phyloP scores from a whole-genome alignment of 768 basidiomycete genomes.

The Suillus cothurnatus region DNA sequence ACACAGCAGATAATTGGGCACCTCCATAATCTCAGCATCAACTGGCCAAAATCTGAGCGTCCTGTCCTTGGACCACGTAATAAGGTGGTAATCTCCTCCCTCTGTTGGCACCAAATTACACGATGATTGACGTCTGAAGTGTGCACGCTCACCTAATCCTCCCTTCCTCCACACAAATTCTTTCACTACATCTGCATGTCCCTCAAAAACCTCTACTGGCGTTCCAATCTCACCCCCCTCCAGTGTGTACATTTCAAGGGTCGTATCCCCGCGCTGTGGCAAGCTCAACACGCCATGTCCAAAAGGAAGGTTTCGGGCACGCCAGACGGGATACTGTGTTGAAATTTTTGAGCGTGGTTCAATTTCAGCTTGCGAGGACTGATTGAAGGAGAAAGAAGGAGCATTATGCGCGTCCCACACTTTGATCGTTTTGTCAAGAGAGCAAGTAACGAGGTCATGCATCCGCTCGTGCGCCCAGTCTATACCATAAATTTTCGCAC shows the following conservation, averaged over 20 bases:
- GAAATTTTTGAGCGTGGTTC: conserved; percentile 56
- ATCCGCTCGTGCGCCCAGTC: conserved; percentile 84
- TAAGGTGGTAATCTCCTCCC: conserved; percentile 58
- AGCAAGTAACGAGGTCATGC: conserved; percentile 92
- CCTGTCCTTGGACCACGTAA: conserved; percentile 89
- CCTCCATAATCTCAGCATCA: conserved; percentile 68
- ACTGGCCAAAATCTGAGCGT: conserved; percentile 93
- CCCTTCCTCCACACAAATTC: conserved; percentile 96
- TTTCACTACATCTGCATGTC: conserved; percentile 92
- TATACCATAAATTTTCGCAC: conserved; percentile 95
- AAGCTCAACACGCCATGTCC: conserved; percentile 85
- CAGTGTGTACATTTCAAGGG: conserved; percentile 77
- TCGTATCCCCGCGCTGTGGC: conserved; percentile 85
- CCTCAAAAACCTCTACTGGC: conserved; percentile 79
- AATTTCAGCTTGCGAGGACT: conserved; percentile 15
- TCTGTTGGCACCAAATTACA: conserved; percentile 30
- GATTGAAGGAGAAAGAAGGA: conserved; percentile 16
- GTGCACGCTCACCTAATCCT: conserved; percentile 45
- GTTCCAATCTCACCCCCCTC: conserved; percentile 23
- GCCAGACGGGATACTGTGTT: conserved; percentile 91
- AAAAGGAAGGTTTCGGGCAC: conserved; percentile 91
- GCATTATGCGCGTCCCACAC: conserved; percentile 57
- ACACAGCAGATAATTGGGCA: conserved; percentile 25
- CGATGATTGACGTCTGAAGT: background rate
- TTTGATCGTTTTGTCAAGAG: conserved; percentile 92